A percentile compares a stretch with the other conserved stretches of the same genome.
These are phyloP conservation scores for Eremomyces bilateralis DNA, from an alignment of 495 filamentous ascomycete species.

Conservation along the genomic window DNA sequence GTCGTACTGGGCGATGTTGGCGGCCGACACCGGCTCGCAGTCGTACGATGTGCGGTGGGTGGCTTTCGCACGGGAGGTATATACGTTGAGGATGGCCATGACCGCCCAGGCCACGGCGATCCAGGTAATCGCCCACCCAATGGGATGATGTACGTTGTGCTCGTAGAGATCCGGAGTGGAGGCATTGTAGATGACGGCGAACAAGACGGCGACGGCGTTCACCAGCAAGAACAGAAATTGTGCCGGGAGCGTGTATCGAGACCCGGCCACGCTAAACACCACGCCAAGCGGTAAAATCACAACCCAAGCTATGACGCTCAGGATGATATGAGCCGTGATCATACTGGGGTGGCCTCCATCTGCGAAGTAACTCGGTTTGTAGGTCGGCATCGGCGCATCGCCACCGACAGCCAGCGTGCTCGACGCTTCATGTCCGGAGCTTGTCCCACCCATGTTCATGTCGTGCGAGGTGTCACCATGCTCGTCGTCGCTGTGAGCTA, in stretches of 20 bases:
- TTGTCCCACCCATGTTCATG: constrained; percentile 10
- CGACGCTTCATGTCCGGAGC: no score
- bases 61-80: constrained; percentile 24
- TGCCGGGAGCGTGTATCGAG: constrained; percentile 44
- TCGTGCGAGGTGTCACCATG: constrained; percentile 5
- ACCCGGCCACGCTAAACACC: constrained; percentile 67
- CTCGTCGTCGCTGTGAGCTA: constrained; percentile 16
- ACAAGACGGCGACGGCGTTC: constrained; percentile 48
- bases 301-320: constrained; percentile 69
- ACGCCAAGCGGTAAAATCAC: constrained; percentile 72
- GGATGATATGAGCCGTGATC: constrained; percentile 55
- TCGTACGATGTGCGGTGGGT: constrained; percentile 18
- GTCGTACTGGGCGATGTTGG: constrained; percentile 41
- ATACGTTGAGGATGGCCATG: constrained; percentile 29
- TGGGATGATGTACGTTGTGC: constrained; percentile 70
- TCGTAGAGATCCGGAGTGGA: constrained; percentile 75
- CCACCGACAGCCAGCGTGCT: neutral
- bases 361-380: constrained; percentile 46
- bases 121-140: constrained; percentile 72
- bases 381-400: constrained; percentile 3
- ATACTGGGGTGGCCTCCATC: constrained; percentile 39
- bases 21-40: constrained; percentile 43
- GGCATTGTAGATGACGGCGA: constrained; percentile 58
- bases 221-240: constrained; percentile 57
- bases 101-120: constrained; percentile 44